Evolutionary conservation across 2,329 filamentous ascomycete species (phyloP), one percentile per base, ranked within the genome.

Genomic region (Beauveria sp.): DNA sequence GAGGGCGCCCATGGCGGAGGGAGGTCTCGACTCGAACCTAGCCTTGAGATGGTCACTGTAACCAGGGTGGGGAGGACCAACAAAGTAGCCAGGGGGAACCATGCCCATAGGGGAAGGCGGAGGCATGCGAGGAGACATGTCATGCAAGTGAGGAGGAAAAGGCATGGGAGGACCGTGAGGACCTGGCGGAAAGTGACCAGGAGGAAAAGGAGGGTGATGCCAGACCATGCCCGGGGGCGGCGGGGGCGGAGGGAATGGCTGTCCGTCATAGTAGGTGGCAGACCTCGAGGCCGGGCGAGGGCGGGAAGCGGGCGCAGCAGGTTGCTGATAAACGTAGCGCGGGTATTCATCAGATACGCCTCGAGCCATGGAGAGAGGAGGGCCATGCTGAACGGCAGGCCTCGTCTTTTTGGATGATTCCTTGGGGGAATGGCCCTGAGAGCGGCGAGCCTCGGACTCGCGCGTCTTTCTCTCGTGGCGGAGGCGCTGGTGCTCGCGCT

Each of bases 1-100:
- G 62, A 73, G 60, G 71, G 77, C 14, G 74, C 77, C 51, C 70
- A 78, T 77, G 50, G 73, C 73, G 10, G 75, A 76, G 9, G 73
- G 70, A 8, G 75, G 73, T 53, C 74, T 69, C 30, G 61, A 62
- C 7, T 73, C 72, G 55, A 76, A 75, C 2, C 74, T 72, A 38
- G 67, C 68, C 54, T 68, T 70, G 53, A 75, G 64, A 50, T 71
- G 71, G 22, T 69, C 70, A 14, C 70, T 68, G 16, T 71, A 67
- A 20, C 66, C 64, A 34, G 67, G 66, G 20, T 62, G 64, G 65
- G 70, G 65, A 49, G 50, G 61, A n/a, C 57, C 69, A 45, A 73
- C 72, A 55, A 72, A 74, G 62, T 70, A 74, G 28, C 67, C 68
- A 10, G 68, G 66, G n/a, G 61, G 59, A 6, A 43, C 63, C 16